Evolutionary conservation across 495 filamentous ascomycete species (phyloP), one percentile per base, ranked within the genome.

Genomic region (Penicillium riverlandense): DNA sequence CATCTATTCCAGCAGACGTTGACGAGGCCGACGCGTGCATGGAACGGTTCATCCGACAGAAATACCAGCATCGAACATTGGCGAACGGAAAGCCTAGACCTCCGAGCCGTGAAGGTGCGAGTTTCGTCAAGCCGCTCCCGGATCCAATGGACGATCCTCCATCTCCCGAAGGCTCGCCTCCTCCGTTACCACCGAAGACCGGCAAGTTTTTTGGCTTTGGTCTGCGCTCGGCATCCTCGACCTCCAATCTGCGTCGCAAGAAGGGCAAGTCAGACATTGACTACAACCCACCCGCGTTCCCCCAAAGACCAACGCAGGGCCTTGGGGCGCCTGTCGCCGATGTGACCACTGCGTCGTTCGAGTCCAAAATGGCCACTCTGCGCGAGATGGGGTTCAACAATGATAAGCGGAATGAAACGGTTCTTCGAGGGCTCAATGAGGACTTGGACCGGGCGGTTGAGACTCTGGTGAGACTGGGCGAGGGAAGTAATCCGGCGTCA

Each of bases 331-430:
- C 74, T 41, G 72, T 88, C 16, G 75, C 64, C 37, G 75, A 75
- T 35, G 71, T 76, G 29, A 74, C 72, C 33, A 80, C 80, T 29
- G 72, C 72, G 29, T 73, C 72, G 16, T 69, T 82, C 30, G 81
- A 84, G 35, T 54, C 70, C 6, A 95, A 96, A 62, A 66, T 98
- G 56, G 76, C 77, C 8, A 81, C 77, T 11, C 69, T 98, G 41
- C 76, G 80, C 38, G 88, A 95, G 42, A 96, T 97, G 92, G 92
- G 92, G 1, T 98, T 98, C 54, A 74, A 61, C 29, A 88, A 98
- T 57, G 84, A 91, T 31, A 82, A 80, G 47, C 77, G 85, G 37
- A 97, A 94, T 50, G 66, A 78, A 10, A 79, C 82, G 42, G 82
- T 96, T 16, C 65, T 98, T 22, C 85, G 86, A 46, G 83, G 84